Percentiles rank a stretch among this genome's conserved stretches.
Conservation (phyloP, 2,329 filamentous ascomycete species). For the Verticillium zaregamsianum region DNA sequence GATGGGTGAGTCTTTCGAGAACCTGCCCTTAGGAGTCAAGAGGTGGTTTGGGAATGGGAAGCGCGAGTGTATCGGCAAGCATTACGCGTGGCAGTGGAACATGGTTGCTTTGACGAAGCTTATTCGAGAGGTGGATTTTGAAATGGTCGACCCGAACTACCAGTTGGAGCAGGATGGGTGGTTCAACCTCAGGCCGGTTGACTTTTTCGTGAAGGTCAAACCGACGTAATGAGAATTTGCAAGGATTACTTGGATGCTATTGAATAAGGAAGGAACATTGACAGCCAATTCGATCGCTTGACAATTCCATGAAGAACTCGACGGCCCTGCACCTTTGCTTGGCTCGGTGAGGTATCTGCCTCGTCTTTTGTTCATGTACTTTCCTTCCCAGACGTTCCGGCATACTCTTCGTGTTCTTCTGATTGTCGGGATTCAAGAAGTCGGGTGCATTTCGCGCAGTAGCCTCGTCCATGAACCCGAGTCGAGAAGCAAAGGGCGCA, state of each 20-base stretch:
- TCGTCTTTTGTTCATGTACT: too few species aligned
- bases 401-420: too few species aligned
- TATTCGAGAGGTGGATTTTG: constrained; percentile 41
- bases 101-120: constrained; percentile 37
- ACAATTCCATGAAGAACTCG: too few species aligned
- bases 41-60: constrained; percentile 50
- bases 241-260: too few species aligned
- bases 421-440: neutral
- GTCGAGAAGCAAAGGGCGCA: neutral
- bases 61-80: constrained; percentile 46
- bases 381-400: too few species aligned
- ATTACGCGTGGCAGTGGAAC: constrained; percentile 44
- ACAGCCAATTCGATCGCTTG: too few species aligned
- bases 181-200: constrained; percentile 48
- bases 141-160: constrained; percentile 34
- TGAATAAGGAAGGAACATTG: too few species aligned
- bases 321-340: too few species aligned
- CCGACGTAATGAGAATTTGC: constrained; percentile 13
- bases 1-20: constrained; percentile 39
- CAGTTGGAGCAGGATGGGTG: constrained; percentile 42
- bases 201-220: constrained; percentile 39
- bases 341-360: too few species aligned
- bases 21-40: constrained; percentile 39
- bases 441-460: neutral
- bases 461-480: neutral